Evolutionary conservation across 306 rosid species (phyloP).

Genomic region (Alnus glutinosa): DNA sequence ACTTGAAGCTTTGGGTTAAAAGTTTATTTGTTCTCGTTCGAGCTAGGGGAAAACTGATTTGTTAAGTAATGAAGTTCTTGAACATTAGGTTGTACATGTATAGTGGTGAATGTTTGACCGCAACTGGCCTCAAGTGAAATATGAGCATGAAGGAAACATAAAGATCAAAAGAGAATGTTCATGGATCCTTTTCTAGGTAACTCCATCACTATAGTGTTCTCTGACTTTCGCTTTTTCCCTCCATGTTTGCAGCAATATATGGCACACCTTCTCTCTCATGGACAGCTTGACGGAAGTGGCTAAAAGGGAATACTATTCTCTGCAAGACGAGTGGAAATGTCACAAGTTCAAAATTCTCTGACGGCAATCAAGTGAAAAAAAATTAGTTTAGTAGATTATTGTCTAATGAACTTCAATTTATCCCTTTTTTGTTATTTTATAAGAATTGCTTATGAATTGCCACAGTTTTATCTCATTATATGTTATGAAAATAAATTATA

Average conservation of each 20-base stretch:
- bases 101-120: no score
- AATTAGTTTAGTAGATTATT: background rate
- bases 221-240: constrained; percentile 3
- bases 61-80: no score
- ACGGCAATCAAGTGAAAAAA: background rate
- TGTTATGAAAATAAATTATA: no score
- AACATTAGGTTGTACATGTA: no score
- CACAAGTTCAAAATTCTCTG: background rate
- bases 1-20: no score
- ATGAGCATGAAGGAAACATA: no score
- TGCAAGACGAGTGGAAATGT: background rate
- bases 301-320: constrained; percentile 18
- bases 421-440: background rate
- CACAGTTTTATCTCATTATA: no score
- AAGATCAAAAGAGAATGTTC: no score
- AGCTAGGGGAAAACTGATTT: no score
- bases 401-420: background rate
- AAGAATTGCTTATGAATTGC: background rate
- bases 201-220: background rate
- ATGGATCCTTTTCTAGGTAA: no score
- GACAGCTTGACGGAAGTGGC: constrained; percentile 86
- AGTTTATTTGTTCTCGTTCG: no score
- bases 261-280: constrained; percentile 88
- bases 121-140: no score
- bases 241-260: constrained; percentile 72